phyloP scores from a whole-genome alignment of 2,329 filamentous ascomycete species.

The Pseudogymnoascus sp. region DNA sequence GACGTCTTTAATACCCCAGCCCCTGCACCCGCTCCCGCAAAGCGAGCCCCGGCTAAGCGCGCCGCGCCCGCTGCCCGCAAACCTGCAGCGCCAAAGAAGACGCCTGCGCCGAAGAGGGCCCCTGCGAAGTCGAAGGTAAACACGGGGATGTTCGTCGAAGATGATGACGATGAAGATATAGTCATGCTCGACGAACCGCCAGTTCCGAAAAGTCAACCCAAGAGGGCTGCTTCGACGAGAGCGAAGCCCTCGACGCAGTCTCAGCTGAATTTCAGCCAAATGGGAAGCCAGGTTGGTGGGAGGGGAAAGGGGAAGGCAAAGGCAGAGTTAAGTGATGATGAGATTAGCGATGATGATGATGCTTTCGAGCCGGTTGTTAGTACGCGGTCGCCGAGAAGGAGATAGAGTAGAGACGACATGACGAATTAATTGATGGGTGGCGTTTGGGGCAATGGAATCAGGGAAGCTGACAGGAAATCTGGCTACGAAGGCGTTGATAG shows the following conservation, averaged over 20 bases:
- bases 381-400: background rate
- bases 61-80: conserved; percentile 31
- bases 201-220: conserved; percentile 30
- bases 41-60: conserved; percentile 32
- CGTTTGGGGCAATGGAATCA: background rate
- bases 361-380: conserved; percentile 39
- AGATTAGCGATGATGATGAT: conserved; percentile 52
- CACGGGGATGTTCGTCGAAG: conserved; percentile 33
- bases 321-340: conserved; percentile 57
- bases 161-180: conserved; percentile 41
- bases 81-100: conserved; percentile 24
- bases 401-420: background rate
- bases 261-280: conserved; percentile 41
- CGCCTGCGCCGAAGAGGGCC: conserved; percentile 32
- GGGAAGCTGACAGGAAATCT: background rate
- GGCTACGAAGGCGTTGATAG: background rate
- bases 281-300: conserved; percentile 30
- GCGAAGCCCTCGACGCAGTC: conserved; percentile 36
- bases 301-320: conserved; percentile 29
- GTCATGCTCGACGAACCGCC: conserved; percentile 43
- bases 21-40: conserved; percentile 28
- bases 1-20: conserved; percentile 34
- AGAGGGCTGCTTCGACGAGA: conserved; percentile 19
- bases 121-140: conserved; percentile 24
- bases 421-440: background rate